Evolutionary conservation across 1,284 basidiomycete species (phyloP).

Genomic region (Cryptococcus sp.): DNA sequence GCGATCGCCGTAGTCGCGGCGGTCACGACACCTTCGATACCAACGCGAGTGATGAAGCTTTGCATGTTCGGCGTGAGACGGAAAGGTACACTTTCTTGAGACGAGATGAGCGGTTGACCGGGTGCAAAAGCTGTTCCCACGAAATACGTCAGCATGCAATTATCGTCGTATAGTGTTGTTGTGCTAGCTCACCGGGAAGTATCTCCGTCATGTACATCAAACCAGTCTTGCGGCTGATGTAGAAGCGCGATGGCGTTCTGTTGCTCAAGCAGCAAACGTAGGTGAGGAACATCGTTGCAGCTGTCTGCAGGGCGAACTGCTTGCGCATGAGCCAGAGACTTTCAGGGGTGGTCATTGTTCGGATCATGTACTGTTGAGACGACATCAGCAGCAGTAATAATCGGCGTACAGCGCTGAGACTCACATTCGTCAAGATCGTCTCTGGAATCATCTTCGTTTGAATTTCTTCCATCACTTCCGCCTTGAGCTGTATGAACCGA

Average conservation of each 20-base stretch:
- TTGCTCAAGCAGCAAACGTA: slow-evolving; percentile 84
- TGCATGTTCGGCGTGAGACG: slow-evolving; percentile 97
- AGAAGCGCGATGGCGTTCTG: slow-evolving; percentile 81
- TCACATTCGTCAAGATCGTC: slow-evolving; percentile 77
- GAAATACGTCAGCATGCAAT: slow-evolving; percentile 7
- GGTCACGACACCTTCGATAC: slow-evolving; percentile 86
- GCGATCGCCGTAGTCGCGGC: slow-evolving; percentile 89
- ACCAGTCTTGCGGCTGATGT: slow-evolving; percentile 84
- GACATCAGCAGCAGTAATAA: slow-evolving; percentile 59
- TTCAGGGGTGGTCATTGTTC: slow-evolving; percentile 77
- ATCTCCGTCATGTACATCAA: slow-evolving; percentile 88
- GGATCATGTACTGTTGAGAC: slow-evolving; percentile 76
- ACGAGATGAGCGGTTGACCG: slow-evolving; percentile 68
- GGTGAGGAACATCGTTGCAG: slow-evolving; percentile 88
- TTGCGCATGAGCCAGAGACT: slow-evolving; percentile 98
- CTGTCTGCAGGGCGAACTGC: slow-evolving; percentile 89
- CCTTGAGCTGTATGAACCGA: slow-evolving; percentile 56
- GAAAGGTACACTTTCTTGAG: slow-evolving; percentile 90
- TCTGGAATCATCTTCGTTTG: slow-evolving; percentile 87
- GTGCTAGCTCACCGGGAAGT: slow-evolving; percentile 65
- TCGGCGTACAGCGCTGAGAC: slow-evolving; percentile 62
- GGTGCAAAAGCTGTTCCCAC: slow-evolving; percentile 55
- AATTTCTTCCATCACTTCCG: slow-evolving; percentile 90
- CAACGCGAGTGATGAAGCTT: slow-evolving; percentile 82
- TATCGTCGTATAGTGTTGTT: not conserved